Base-by-base conservation (phyloP, 176 grass and related monocot genomes). In the Thalia dealbata region DNA sequence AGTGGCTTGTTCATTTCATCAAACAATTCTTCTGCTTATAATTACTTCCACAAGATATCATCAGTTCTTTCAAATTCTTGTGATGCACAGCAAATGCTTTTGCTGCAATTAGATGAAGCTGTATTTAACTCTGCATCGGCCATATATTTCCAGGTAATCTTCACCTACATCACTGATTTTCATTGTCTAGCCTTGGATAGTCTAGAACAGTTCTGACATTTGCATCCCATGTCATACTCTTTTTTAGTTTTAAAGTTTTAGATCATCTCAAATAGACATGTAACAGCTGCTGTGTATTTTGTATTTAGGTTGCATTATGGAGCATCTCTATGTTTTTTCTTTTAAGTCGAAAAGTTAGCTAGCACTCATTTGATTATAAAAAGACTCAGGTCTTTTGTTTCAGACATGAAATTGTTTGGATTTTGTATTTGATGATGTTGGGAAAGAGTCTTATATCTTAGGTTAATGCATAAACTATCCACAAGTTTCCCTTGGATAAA, bases 101-200 rank as follows among this genome's bases (percentile, higher is more conserved):
- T 82, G 84, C 82, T 97, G 86, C 92, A 87, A 64, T 77, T 97
- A 73, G 89, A 97, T 64, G 85, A 90, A 80, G 81, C 78, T 79
- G 93, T 92, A 66, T 88, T 96, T 74, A 92, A 92, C 51, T 92
- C 93, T 32, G 71, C 86, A 72, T 97, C 93, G 76, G 50, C 61
- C 76, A 80, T 86, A 38, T 88, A 90, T 73, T 90, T 97, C 70
- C 80, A 97, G 89, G 89, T 97, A 88, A 75, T 74, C 60, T 75
- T 52, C 21, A 71, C 73, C 44, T 45, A 45, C 58, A 62, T 15
- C 22, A 64, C 24, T 55, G 45, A 29, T 28, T n/a, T 50, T 5
- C 25, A 2, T 54, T 9, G 27, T 6, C 22, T 71, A 14, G 11
- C 2, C 25, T 10, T 24, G n/a, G 10, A 1, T 63, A 29, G 3